phyloP scores from a whole-genome alignment of 441 rosid species.

The Biscutella laevigata region DNA sequence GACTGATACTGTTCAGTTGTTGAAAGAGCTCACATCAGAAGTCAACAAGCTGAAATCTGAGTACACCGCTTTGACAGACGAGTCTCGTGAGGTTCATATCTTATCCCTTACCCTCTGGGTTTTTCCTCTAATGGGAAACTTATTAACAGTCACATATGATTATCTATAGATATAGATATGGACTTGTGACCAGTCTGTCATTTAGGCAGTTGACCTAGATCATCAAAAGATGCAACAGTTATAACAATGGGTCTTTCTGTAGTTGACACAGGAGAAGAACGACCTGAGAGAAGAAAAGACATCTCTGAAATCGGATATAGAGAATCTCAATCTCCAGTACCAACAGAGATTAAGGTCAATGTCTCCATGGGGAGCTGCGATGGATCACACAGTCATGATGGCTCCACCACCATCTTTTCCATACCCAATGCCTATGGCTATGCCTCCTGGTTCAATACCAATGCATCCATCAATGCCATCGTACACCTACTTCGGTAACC shows the following conservation, averaged over 20 bases:
- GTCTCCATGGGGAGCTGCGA: conserved; percentile 64
- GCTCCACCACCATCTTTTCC: conserved; percentile 66
- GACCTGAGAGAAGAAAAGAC: conserved; percentile 81
- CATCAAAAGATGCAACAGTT: background rate
- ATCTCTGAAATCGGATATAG: conserved; percentile 63
- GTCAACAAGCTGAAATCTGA: conserved; percentile 69
- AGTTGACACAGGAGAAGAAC: conserved; percentile 84
- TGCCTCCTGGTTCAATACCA: conserved; percentile 69
- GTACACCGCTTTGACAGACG: conserved; percentile 53
- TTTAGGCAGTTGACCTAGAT: background rate
- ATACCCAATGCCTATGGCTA: conserved; percentile 58
- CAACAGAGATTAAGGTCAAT: conserved; percentile 65
- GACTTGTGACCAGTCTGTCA: background rate
- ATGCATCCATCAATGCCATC: conserved; percentile 75
- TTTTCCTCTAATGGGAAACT: background rate
- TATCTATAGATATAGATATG: background rate
- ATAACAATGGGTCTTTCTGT: conserved; percentile 5
- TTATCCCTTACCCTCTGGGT: background rate
- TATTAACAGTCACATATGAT: background rate
- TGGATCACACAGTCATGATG: conserved; percentile 63
- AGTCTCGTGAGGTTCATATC: conserved; percentile 64
- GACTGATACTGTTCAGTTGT: conserved; percentile 61
- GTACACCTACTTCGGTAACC: conserved; percentile 61
- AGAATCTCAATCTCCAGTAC: conserved; percentile 57
- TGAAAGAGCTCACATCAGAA: conserved; percentile 73